phyloP scores from a whole-genome alignment of 176 grass and related monocot genomes.

The Calamus simplicifolius region DNA sequence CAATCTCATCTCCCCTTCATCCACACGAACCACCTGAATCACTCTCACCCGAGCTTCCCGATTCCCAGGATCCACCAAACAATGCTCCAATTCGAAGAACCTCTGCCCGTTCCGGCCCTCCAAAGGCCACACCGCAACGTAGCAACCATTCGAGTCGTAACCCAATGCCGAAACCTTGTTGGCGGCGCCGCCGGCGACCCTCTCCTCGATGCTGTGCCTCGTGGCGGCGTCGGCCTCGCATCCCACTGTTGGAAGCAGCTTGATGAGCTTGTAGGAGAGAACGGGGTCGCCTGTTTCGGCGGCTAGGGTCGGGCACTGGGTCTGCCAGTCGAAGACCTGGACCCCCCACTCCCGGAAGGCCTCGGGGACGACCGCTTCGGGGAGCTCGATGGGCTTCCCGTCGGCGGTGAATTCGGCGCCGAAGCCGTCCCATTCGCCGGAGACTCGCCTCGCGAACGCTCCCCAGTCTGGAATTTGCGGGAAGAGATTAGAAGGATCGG shows the following conservation, averaged over 20 bases:
- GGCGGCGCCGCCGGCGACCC: constrained; percentile 30
- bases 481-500: constrained; percentile 4
- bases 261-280: constrained; percentile 65
- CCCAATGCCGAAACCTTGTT: constrained; percentile 48
- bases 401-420: constrained; percentile 64
- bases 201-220: constrained; percentile 57
- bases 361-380: constrained; percentile 63
- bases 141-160: constrained; percentile 33
- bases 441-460: constrained; percentile 59
- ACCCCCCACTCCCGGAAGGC: constrained; percentile 84
- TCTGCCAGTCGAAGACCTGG: constrained; percentile 87
- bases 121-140: constrained; percentile 48
- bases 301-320: constrained; percentile 87
- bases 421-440: constrained; percentile 94
- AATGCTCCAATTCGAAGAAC: constrained; percentile 73
- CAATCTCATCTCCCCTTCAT: constrained; percentile 30
- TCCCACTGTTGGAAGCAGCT: constrained; percentile 77
- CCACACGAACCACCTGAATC: constrained; percentile 47
- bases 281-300: constrained; percentile 26
- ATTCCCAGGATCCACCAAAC: constrained; percentile 45
- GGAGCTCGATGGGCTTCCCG: constrained; percentile 67
- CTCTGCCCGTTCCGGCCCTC: constrained; percentile 28
- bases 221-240: constrained; percentile 95
- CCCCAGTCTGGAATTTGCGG: constrained; percentile 38
- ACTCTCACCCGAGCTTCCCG: constrained; percentile 42